These are phyloP conservation scores for Calonectria pseudoreteaudii DNA, from an alignment of 2,329 filamentous ascomycete genomes.

Conservation along the genomic window DNA sequence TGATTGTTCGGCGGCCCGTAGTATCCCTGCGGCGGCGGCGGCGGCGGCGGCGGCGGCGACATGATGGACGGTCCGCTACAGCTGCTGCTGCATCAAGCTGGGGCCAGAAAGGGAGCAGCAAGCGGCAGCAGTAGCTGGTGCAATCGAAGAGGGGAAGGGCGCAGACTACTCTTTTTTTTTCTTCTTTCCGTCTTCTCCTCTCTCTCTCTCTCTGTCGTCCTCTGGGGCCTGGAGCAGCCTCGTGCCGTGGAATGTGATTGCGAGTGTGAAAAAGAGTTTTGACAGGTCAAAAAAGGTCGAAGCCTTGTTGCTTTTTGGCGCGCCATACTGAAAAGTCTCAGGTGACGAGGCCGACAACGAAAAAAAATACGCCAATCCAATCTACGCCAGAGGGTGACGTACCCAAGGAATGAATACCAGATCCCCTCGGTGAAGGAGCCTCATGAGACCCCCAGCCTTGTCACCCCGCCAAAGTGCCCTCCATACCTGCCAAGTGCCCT, in stretches of 20 bases:
- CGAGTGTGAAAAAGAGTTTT: constrained; percentile 3
- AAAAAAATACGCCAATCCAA: background rate
- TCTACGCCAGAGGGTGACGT: constrained; percentile 1
- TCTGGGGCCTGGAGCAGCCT: background rate
- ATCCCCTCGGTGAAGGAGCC: background rate
- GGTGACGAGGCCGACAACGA: constrained; percentile 7
- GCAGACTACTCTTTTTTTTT: background rate
- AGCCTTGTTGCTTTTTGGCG: constrained; percentile 6
- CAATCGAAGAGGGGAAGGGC: background rate
- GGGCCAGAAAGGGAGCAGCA: background rate
- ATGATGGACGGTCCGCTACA: background rate
- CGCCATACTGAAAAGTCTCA: constrained; percentile 6
- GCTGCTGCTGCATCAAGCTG: background rate
- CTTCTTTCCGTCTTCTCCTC: background rate
- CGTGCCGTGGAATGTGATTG: constrained; percentile 2
- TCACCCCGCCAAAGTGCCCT: constrained; percentile 5
- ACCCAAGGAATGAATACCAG: constrained; percentile 7
- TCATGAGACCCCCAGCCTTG: background rate
- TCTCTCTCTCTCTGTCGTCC: background rate
- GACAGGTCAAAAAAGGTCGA: background rate
- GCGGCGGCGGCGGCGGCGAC: background rate
- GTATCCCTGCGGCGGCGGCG: background rate
- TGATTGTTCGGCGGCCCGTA: constrained; percentile 1
- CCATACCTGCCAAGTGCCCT: background rate
- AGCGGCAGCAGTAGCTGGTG: background rate